Base-by-base conservation (phyloP, 176 grass and related monocot genomes). In the Puccinellia tenuiflora region DNA sequence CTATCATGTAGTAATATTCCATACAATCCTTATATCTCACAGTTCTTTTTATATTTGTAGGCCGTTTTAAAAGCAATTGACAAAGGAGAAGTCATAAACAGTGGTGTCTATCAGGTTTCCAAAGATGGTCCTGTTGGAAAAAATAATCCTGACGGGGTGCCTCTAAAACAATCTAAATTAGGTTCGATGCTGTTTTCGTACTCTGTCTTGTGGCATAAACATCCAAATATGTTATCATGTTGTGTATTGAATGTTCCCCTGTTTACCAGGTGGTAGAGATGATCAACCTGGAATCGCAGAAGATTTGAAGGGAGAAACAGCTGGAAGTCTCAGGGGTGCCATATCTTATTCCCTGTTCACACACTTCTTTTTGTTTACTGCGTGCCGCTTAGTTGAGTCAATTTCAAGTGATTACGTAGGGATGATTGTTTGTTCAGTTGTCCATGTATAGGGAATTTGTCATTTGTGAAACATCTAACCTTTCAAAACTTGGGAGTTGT, bases 51-150 rank as follows among this genome's bases (percentile, higher is more conserved):
- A 57, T 82, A 39, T 87, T 62, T 51, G 37, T 79, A 99, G 97
- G 84, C 88, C 35, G 80, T 94, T 76, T 72, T 99, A 66, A 99
- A 99, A 77, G 97, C 93, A 81, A 99, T 99, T 67, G 93, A 99
- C 53, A 99, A 99, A 87, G 97, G 97, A 16, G 97, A 96, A 66
- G 90, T 99, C 22, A 57, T 95, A 68, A 95, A 87, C 72, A 95
- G 89, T 87, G 93, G 97, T 40, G 80, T 88, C 50, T 79, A 91
- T 90, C 97, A 96, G 64, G 85, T 81, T 73, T 79, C 83, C 11
- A 99, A 99, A 84, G 97, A 99, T 78, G 80, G 83, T 18, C 85
- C 91, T 80, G 87, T 87, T 88, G 93, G 89, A 34, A 98, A 90
- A 88, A 82, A 70, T 86, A 89, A 67, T 76, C 55, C 20, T 43